These are phyloP conservation scores for Dactylonectria estremocensis DNA, from an alignment of 2,329 filamentous ascomycete genomes.

Conservation along the genomic window DNA sequence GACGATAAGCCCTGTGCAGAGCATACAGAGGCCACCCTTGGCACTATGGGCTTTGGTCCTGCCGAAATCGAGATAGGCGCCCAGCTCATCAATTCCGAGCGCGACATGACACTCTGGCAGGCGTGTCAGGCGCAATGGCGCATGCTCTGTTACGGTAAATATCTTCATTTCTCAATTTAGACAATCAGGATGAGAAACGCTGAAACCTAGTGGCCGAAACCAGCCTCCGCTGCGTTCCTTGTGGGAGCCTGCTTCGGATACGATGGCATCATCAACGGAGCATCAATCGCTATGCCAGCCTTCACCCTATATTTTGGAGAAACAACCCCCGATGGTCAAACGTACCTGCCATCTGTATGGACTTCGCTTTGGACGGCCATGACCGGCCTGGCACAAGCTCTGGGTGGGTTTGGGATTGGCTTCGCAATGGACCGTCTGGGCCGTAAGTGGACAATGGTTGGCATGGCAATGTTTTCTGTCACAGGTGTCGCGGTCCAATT, in stretches of 20 bases:
- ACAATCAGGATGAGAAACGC: neutral
- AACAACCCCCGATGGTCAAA: neutral
- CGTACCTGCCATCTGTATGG: neutral
- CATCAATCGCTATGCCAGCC: neutral
- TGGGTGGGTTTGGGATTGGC: neutral
- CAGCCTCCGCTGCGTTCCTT: neutral
- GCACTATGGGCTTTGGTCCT: neutral
- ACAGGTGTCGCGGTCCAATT: neutral
- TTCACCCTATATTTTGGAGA: neutral
- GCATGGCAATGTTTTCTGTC: neutral
- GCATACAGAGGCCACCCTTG: neutral
- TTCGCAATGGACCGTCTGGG: neutral
- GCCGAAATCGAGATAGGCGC: neutral
- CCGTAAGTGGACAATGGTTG: neutral
- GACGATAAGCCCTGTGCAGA: neutral
- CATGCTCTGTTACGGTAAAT: neutral
- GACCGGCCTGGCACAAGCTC: neutral
- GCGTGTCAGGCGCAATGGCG: neutral
- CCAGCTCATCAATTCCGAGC: neutral
- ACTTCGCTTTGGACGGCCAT: neutral
- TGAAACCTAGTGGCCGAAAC: neutral
- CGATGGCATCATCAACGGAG: neutral
- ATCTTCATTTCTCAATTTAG: neutral
- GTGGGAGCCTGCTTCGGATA: neutral
- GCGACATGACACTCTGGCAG: neutral